These are phyloP conservation scores for Fomitopsis pinicola DNA, from an alignment of 1,284 basidiomycete genomes.

Conservation along the genomic window DNA sequence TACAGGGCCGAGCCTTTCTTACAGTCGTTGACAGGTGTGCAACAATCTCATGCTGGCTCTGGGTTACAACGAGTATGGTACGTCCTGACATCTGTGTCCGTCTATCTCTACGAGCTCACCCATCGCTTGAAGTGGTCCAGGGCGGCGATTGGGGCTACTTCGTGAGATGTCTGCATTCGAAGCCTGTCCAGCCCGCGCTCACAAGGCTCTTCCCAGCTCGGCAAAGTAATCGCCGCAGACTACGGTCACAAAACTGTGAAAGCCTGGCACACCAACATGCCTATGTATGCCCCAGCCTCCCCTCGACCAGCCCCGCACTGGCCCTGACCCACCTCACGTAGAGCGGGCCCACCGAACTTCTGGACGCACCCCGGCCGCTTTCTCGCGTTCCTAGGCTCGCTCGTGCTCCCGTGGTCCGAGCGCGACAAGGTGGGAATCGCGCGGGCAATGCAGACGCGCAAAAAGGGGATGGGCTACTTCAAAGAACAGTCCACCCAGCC, in stretches of 20 bases:
- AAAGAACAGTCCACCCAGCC: constrained; percentile 45
- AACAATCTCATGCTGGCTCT: constrained; percentile 44
- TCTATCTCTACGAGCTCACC: no score
- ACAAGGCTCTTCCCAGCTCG: constrained; percentile 20
- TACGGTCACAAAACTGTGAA: constrained; percentile 30
- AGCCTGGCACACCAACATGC: constrained; percentile 34
- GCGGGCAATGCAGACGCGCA: constrained; percentile 28
- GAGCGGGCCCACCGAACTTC: constrained; percentile 19
- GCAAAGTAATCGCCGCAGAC: constrained; percentile 19
- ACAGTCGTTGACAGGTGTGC: constrained; percentile 24
- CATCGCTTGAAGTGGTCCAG: constrained; percentile 32
- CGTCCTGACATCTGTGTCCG: constrained; percentile 1
- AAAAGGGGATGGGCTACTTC: constrained; percentile 37
- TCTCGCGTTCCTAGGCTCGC: constrained; percentile 17
- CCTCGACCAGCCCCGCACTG: not conserved
- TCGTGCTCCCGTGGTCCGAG: constrained; percentile 26
- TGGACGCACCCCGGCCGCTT: constrained; percentile 22
- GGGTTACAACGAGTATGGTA: constrained; percentile 45
- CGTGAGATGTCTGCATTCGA: constrained; percentile 21
- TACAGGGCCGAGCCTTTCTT: no score
- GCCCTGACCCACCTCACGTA: constrained; percentile 4
- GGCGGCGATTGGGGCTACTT: constrained; percentile 43
- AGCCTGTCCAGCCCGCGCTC: not conserved
- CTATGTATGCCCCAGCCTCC: constrained; percentile 18
- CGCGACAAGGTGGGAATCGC: constrained; percentile 35